These are phyloP conservation scores for Drosera spatulata DNA, from an alignment of 179 eudicot genomes.

Conservation along the genomic window DNA sequence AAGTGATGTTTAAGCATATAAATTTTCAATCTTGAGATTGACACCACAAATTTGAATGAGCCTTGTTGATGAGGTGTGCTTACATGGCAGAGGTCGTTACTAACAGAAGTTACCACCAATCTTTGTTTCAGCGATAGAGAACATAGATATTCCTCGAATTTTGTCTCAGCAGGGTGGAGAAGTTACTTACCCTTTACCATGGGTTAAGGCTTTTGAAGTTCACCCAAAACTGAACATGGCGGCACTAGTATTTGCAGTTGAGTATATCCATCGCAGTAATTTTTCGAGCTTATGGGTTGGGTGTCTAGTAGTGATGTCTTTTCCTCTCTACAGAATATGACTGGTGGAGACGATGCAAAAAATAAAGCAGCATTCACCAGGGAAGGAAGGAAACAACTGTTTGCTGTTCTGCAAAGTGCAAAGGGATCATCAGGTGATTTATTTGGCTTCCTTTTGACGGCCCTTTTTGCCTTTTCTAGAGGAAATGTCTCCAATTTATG, in stretches of 20 bases:
- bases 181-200: slow-evolving; percentile 93
- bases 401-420: slow-evolving; percentile 95
- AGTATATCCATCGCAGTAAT: slow-evolving; percentile 19
- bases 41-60: too few species aligned
- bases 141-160: slow-evolving; percentile 85
- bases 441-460: not conserved
- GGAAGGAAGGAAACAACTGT: slow-evolving; percentile 93
- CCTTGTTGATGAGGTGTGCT: too few species aligned
- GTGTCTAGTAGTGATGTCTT: slow-evolving; percentile 5
- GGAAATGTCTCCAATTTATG: not conserved
- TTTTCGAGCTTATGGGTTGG: slow-evolving; percentile 4
- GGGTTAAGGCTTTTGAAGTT: slow-evolving; percentile 70
- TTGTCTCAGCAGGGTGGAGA: slow-evolving; percentile 98
- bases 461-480: not conserved
- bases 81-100: too few species aligned
- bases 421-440: slow-evolving; percentile 95
- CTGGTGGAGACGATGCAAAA: slow-evolving; percentile 60
- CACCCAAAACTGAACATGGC: slow-evolving; percentile 86
- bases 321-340: slow-evolving; percentile 43
- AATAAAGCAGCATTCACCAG: slow-evolving; percentile 87
- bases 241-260: slow-evolving; percentile 81
- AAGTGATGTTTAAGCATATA: too few species aligned
- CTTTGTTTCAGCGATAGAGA: slow-evolving; percentile 40
- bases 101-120: too few species aligned
- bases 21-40: too few species aligned